phyloP scores from a whole-genome alignment of 768 basidiomycete species.

The Suillus occidentalis region DNA sequence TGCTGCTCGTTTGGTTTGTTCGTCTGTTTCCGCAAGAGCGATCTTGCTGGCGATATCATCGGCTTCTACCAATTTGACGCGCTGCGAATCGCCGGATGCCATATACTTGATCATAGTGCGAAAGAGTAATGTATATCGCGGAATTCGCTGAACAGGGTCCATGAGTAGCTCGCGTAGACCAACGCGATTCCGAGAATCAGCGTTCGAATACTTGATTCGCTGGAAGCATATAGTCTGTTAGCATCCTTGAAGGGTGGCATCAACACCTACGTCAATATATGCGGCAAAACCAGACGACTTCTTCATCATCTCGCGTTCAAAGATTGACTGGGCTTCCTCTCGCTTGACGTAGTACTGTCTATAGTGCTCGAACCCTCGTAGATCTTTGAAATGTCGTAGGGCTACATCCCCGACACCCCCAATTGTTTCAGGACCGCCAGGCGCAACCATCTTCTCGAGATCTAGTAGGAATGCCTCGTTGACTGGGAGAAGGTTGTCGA shows the following conservation, averaged over 20 bases:
- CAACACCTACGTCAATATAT: conserved; percentile 73
- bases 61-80: conserved; percentile 77
- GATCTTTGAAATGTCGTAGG: conserved; percentile 81
- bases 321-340: conserved; percentile 88
- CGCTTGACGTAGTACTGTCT: conserved; percentile 89
- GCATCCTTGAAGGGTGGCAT: conserved; percentile 7
- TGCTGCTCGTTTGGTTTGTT: conserved; percentile 85
- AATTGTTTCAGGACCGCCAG: conserved; percentile 54
- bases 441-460: conserved; percentile 73
- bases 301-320: conserved; percentile 80
- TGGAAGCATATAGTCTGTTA: conserved; percentile 30
- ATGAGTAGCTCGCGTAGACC: conserved; percentile 90
- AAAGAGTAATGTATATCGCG: conserved; percentile 90
- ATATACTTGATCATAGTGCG: conserved; percentile 92
- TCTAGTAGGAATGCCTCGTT: conserved; percentile 85
- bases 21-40: conserved; percentile 88
- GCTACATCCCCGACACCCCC: conserved; percentile 83
- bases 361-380: conserved; percentile 87
- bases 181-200: conserved; percentile 75
- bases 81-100: conserved; percentile 73
- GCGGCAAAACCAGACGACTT: conserved; percentile 78
- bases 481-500: conserved; percentile 86
- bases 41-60: conserved; percentile 88
- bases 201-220: conserved; percentile 84
- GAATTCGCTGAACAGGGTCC: conserved; percentile 96